These are phyloP conservation scores for Kwoniella pini DNA, from an alignment of 768 basidiomycete genomes.

Conservation along the genomic window DNA sequence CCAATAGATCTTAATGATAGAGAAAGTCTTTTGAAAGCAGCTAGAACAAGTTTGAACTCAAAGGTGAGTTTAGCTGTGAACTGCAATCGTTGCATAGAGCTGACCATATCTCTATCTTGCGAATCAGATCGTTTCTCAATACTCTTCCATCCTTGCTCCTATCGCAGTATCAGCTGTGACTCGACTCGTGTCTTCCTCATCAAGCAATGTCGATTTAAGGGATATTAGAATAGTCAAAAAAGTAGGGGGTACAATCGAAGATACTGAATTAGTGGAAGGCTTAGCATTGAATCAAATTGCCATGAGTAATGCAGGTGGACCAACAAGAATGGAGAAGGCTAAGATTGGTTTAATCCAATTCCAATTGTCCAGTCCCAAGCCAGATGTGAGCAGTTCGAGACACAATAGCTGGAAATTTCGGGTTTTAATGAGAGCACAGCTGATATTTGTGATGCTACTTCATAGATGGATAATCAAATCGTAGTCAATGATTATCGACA, in stretches of 20 bases:
- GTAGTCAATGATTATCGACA: slow-evolving; percentile 99
- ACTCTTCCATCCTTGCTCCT: slow-evolving; percentile 95
- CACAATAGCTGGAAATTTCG: too few species aligned
- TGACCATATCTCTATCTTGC: background rate
- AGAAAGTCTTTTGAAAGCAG: slow-evolving; percentile 80
- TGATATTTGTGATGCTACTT: background rate
- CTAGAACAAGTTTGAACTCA: slow-evolving; percentile 92
- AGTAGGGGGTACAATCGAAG: slow-evolving; percentile 98
- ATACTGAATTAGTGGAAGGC: slow-evolving; percentile 94
- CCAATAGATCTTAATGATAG: slow-evolving; percentile 89
- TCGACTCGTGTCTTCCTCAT: slow-evolving; percentile 80
- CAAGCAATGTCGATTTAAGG: slow-evolving; percentile 91
- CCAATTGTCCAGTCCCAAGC: slow-evolving; percentile 95
- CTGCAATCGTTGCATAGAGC: background rate
- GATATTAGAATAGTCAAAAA: slow-evolving; percentile 98
- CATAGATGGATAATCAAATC: slow-evolving; percentile 98
- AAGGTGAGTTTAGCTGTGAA: slow-evolving; percentile 62
- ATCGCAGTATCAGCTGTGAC: slow-evolving; percentile 97
- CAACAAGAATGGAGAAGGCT: slow-evolving; percentile 93
- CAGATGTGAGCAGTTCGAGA: slow-evolving; percentile 67
- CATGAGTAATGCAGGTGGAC: slow-evolving; percentile 83
- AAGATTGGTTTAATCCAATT: slow-evolving; percentile 98
- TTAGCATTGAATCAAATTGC: slow-evolving; percentile 97
- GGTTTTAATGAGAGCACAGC: too few species aligned
- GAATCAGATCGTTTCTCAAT: slow-evolving; percentile 92